Evolutionary conservation across 106 monocot species (phyloP).

Genomic region (Apostasia shenzhenica): DNA sequence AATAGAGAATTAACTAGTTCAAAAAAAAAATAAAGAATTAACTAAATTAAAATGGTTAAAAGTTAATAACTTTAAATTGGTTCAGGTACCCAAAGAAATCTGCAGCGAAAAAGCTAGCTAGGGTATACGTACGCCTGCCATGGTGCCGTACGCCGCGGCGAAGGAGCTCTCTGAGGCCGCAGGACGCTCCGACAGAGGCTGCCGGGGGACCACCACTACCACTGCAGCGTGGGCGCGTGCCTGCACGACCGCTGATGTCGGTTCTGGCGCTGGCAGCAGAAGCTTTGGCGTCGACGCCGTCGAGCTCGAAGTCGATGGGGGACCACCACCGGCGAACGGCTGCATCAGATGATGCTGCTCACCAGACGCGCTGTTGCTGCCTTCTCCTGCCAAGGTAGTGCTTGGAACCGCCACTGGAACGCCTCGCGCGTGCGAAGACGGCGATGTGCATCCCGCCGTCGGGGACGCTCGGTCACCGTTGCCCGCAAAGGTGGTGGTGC

Average conservation of each 20-base stretch:
- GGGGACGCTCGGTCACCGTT: background rate
- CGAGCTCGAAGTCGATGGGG: conserved; percentile 68
- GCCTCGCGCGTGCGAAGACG: background rate
- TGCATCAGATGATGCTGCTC: background rate
- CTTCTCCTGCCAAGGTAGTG: background rate
- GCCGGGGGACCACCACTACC: too few relatives aligned
- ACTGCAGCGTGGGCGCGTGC: background rate
- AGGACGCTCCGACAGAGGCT: background rate
- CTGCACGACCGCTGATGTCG: conserved; percentile 6
- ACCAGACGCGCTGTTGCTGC: background rate
- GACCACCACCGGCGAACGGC: background rate
- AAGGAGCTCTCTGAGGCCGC: background rate
- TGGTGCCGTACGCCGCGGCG: background rate
- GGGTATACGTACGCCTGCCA: background rate
- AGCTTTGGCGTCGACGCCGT: conserved; percentile 37
- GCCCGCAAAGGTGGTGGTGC: background rate
- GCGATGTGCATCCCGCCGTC: background rate
- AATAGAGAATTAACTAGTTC: too few relatives aligned
- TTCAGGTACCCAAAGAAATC: background rate
- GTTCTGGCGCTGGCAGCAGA: conserved; percentile 15
- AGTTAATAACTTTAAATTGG: too few relatives aligned
- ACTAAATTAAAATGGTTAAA: too few relatives aligned
- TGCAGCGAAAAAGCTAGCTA: background rate
- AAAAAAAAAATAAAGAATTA: too few relatives aligned
- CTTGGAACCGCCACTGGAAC: background rate